Conservation (phyloP, 768 basidiomycete species). For the Brasilioporus rufonigricans region DNA sequence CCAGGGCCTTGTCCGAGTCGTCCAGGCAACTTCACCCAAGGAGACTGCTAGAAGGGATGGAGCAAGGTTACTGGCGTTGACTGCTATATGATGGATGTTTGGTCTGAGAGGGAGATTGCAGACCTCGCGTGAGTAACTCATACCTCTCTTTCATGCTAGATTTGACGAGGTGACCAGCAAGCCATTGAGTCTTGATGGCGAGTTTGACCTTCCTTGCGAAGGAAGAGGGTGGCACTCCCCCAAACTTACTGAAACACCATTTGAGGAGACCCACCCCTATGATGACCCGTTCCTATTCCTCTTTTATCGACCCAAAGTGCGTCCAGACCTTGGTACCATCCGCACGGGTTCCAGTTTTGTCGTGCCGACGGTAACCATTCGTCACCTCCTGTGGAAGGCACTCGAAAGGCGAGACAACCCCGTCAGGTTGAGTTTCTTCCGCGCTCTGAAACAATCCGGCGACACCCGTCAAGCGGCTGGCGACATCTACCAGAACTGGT, state of each 20-base stretch:
- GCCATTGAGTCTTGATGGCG: not conserved
- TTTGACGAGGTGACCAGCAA: not conserved
- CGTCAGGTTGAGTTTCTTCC: not conserved
- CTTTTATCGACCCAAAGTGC: not conserved
- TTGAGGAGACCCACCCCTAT: too few species aligned
- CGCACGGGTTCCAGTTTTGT: too few species aligned
- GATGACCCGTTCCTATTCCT: not conserved
- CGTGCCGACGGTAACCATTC: not conserved
- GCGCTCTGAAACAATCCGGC: not conserved
- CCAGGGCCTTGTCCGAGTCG: not conserved
- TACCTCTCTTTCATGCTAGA: too few species aligned
- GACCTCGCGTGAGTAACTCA: not conserved
- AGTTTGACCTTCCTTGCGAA: not conserved
- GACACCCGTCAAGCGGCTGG: not conserved
- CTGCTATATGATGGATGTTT: conserved; percentile 2
- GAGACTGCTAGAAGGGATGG: not conserved
- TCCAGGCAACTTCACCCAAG: not conserved
- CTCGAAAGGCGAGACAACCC: not conserved
- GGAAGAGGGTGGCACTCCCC: not conserved
- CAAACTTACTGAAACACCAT: not conserved
- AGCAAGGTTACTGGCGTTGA: not conserved
- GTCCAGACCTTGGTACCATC: not conserved
- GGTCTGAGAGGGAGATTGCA: not conserved
- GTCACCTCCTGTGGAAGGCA: not conserved
- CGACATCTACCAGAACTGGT: not conserved